These are phyloP conservation scores for Penicillium antarcticum DNA, from an alignment of 495 filamentous ascomycete species.

Conservation along the genomic window DNA sequence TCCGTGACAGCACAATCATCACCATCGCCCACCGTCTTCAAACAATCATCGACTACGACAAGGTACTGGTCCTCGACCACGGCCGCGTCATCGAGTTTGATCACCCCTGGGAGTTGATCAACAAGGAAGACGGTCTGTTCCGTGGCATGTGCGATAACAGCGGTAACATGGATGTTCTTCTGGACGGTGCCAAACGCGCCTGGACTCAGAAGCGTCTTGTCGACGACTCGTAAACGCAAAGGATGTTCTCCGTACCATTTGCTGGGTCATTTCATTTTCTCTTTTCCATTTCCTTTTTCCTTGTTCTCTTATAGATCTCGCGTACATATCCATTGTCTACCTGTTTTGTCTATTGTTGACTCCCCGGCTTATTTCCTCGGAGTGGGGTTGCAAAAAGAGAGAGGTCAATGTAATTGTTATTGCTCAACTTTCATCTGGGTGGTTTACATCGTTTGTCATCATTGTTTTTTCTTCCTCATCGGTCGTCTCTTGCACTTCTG, in stretches of 20 bases:
- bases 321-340: conserved; percentile 6
- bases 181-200: conserved; percentile 73
- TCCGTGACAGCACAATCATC: conserved; percentile 84
- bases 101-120: conserved; percentile 76
- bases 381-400: background rate
- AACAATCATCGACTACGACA: conserved; percentile 97
- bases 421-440: background rate
- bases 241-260: background rate
- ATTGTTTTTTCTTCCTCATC: background rate
- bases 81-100: conserved; percentile 85
- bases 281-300: background rate
- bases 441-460: background rate
- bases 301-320: conserved; percentile 1
- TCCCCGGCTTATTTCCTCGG: background rate
- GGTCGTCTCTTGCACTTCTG: background rate
- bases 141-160: conserved; percentile 93
- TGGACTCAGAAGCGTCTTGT: conserved; percentile 53
- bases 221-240: conserved; percentile 42
- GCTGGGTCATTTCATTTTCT: background rate
- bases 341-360: background rate
- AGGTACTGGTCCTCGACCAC: conserved; percentile 94
- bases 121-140: conserved; percentile 68
- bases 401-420: conserved; percentile 4
- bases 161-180: conserved; percentile 73
- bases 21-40: conserved; percentile 98